Conservation (phyloP, 306 rosid species). For the Sophora flavescens region DNA sequence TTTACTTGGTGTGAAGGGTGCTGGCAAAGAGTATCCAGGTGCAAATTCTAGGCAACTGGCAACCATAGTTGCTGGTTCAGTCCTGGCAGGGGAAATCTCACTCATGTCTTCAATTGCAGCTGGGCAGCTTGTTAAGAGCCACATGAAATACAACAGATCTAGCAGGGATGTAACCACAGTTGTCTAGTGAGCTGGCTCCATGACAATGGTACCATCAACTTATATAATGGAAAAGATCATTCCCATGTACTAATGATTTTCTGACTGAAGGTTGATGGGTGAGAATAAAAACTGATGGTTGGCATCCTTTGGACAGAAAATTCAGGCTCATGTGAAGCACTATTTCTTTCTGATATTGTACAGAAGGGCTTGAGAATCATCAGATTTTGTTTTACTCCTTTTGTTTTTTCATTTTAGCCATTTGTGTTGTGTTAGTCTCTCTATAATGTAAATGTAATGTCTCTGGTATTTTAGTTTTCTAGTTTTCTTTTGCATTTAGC, state of each 20-base stretch:
- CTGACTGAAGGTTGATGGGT: conserved; percentile 19
- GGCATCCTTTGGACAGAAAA: not conserved
- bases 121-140: conserved; percentile 90
- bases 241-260: conserved; percentile 4
- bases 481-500: not conserved
- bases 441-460: conserved; percentile 1
- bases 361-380: conserved; percentile 39
- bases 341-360: conserved; percentile 39
- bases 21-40: conserved; percentile 79
- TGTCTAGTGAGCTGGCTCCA: conserved; percentile 45
- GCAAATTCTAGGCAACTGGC: conserved; percentile 79
- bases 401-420: not conserved
- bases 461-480: not conserved
- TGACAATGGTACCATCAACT: not conserved
- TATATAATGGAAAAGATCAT: not conserved
- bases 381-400: conserved; percentile 23
- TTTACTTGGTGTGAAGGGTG: conserved; percentile 91
- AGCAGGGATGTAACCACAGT: conserved; percentile 62
- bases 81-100: conserved; percentile 92
- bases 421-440: conserved; percentile 20
- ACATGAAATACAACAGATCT: conserved; percentile 96
- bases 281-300: not conserved
- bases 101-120: conserved; percentile 95
- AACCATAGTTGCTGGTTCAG: conserved; percentile 81
- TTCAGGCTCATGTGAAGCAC: conserved; percentile 17